Evolutionary conservation across 2,329 filamentous ascomycete species (phyloP).

Genomic region (Sclerotinia minor): DNA sequence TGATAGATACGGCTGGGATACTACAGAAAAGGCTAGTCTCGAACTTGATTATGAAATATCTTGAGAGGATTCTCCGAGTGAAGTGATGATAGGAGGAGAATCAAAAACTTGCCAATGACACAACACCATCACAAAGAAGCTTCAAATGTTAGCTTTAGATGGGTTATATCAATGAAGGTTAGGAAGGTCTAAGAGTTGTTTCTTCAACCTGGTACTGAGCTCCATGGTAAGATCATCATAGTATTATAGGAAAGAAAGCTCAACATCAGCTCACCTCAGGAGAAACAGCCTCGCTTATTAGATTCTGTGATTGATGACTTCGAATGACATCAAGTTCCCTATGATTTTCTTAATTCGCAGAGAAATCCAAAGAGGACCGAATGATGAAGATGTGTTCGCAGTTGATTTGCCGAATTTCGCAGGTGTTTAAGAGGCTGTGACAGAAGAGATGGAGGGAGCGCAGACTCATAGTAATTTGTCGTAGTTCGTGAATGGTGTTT

Average conservation of each 20-base stretch:
- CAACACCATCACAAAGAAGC: background rate
- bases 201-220: background rate
- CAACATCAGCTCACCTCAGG: background rate
- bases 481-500: background rate
- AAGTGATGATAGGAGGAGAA: background rate
- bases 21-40: background rate
- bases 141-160: no score
- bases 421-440: background rate
- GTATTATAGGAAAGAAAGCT: background rate
- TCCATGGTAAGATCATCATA: no score
- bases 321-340: background rate
- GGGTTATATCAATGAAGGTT: background rate
- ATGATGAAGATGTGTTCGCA: background rate
- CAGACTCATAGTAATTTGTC: background rate
- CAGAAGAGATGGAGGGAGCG: fast-evolving
- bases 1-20: background rate
- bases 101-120: background rate
- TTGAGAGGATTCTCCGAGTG: background rate
- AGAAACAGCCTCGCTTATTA: slow-evolving; percentile 6
- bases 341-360: background rate
- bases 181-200: background rate
- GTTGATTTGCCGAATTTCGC: background rate
- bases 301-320: background rate
- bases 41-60: background rate
- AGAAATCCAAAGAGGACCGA: background rate